Percentiles rank a stretch among this genome's conserved stretches.
phyloP scores from a whole-genome alignment of 139 green algal genomes.

The Chlorella sorokiniana region DNA sequence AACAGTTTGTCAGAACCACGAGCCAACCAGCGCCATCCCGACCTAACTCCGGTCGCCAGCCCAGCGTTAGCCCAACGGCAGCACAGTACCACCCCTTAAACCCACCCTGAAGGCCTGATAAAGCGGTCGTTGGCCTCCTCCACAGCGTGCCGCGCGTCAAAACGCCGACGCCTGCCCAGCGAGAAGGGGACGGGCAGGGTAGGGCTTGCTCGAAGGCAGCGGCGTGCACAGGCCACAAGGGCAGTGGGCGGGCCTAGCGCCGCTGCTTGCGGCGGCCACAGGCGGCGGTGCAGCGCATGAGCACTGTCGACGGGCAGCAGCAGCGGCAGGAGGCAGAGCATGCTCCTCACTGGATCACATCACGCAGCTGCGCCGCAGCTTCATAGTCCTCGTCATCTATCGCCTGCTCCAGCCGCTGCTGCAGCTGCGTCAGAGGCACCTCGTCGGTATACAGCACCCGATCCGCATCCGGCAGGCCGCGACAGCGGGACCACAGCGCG shows the following conservation, averaged over 20 bases:
- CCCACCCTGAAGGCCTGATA: constrained; percentile 84
- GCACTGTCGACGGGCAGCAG: too few species aligned
- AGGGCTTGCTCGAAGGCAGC: background rate
- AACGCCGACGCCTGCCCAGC: constrained; percentile 34
- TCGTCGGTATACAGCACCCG: background rate
- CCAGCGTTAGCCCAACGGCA: too few species aligned
- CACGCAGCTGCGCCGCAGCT: constrained; percentile 57
- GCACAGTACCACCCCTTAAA: too few species aligned
- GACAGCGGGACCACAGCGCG: background rate
- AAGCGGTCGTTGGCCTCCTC: constrained; percentile 83
- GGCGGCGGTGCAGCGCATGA: too few species aligned
- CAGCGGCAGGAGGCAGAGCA: background rate
- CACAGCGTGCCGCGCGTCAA: constrained; percentile 68
- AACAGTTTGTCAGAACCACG: background rate
- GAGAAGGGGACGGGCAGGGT: too few species aligned
- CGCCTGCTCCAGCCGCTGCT: constrained; percentile 47
- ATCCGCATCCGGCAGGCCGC: background rate
- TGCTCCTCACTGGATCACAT: constrained; percentile 49
- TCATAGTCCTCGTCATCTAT: constrained; percentile 67
- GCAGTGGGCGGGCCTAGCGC: too few species aligned
- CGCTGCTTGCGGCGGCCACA: too few species aligned
- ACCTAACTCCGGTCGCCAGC: too few species aligned
- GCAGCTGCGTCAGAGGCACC: constrained; percentile 26
- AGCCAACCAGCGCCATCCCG: background rate
- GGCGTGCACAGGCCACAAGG: too few species aligned